Evolutionary conservation across 2,329 filamentous ascomycete species (phyloP), one percentile per base, ranked within the genome.

Genomic region (Eutypa lata): DNA sequence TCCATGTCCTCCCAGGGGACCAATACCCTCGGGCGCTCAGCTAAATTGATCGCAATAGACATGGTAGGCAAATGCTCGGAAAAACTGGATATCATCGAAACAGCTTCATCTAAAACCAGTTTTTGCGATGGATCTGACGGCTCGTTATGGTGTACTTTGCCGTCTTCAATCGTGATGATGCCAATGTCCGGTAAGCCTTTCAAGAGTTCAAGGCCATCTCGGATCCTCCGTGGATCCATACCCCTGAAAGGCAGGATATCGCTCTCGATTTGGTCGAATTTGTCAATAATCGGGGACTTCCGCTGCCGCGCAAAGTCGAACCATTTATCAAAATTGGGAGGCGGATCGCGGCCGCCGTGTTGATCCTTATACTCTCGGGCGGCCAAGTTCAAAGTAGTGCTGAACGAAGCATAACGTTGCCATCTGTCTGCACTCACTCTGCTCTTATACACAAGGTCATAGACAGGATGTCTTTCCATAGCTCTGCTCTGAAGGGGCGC

Each of bases 271-370:
- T 88, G 89, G 59, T 89, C 86, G 60, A 90, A 96, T 57, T 89
- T 84, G 62, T 96, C 91, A 51, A 94, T 84, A 49, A 96, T 75
- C 49, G 83, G 75, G 0, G 91, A 88, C 1, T 81, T 78, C 53
- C 79, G 83, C n/a, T 80, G 75, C 56, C 80, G 82, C 5, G 91
- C 90, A 63, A 89, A 91, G 19, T 87, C 79, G 65, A 87, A 96
- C 91, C 91, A 96, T 59, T 86, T 84, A 62, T 91, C 88, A 62
- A 96, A 96, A 53, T 88, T 82, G 1, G 87, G 89, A 11, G 91
- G 91, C 16, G 91, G 91, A 26, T 83, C 75, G 54, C 90, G 82
- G 14, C 84, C 83, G 61, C 88, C 61, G 53, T 83, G 75, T 5
- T 76, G 73, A 47, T 80, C 74, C 47, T 73, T 71, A 60, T 84